Base-by-base conservation (phyloP, 192 early-diverging fungal genomes). In the Spizellomyces sp. region DNA sequence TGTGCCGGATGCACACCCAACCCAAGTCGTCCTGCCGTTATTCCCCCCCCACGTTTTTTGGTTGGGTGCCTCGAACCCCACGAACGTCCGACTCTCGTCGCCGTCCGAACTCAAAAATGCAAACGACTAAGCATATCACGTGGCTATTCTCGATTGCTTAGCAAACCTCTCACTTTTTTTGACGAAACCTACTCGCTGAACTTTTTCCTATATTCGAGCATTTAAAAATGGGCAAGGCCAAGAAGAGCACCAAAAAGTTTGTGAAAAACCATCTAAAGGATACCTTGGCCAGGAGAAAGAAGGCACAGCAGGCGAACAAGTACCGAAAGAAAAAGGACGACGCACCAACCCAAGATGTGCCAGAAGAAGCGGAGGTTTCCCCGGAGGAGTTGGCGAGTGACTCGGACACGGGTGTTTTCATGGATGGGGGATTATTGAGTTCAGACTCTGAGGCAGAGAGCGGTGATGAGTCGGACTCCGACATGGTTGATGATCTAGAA, bases 201-300 rank as follows among this genome's bases (percentile, higher is more conserved):
- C 3, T 36, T 36, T 36, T 36, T 36, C 27, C 27, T 36, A 36
- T 36, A 36, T 36, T 36, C 27, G 27, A 36, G 27, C 27, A 36
- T 54, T 54, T 41, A 15, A 73, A 45, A 45, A 89, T 88, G 84
- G 83, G 79, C 62, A 86, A 87, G 70, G 78, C 75, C 56, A 88
- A 79, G 73, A 94, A 94, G 78, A 70, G 84, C 12, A 93, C 89
- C 8, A 90, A 86, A 69, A 92, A 91, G 83, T 94, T 89, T 74
- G 85, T 89, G 67, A 89, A 91, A 81, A 88, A 88, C 70, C 83
- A 92, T 58, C 80, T 93, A 58, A 90, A 92, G 76, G 80, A 81
- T 62, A 74, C 73, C 48, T 63, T 81, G 75, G 71, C 57, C 56
- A 60, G 9, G 72, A 41, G 52, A 70, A 82, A 84, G 59, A 75